Conservation (phyloP, 768 basidiomycete genomes). For the Psilocybe cubensis region DNA sequence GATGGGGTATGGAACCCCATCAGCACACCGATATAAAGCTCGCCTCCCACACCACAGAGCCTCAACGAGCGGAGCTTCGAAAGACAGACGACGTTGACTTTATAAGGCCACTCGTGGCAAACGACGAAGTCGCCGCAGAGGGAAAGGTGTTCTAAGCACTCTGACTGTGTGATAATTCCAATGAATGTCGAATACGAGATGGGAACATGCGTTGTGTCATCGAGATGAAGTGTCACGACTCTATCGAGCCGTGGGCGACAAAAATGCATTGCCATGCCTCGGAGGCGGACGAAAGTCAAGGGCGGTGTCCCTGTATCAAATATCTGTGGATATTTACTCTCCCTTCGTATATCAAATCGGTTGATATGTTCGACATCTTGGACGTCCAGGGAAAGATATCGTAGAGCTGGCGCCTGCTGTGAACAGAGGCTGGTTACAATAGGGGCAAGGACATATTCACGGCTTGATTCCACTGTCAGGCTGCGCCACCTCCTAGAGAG, state of each 20-base stretch:
- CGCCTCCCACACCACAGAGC: slow-evolving; percentile 40
- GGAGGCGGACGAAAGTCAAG: slow-evolving; percentile 44
- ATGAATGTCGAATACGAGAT: slow-evolving; percentile 38
- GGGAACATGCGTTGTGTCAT: slow-evolving; percentile 40
- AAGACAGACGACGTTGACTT: slow-evolving; percentile 27
- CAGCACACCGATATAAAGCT: slow-evolving; percentile 42
- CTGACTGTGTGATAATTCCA: slow-evolving; percentile 35
- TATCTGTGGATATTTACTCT: slow-evolving; percentile 26
- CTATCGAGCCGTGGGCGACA: slow-evolving; percentile 38
- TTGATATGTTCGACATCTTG: slow-evolving; percentile 30
- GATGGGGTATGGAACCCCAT: slow-evolving; percentile 39
- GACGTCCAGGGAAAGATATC: slow-evolving; percentile 41
- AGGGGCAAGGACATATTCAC: slow-evolving; percentile 28
- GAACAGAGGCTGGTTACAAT: slow-evolving; percentile 33
- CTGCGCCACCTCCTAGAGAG: slow-evolving; percentile 40
- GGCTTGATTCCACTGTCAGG: slow-evolving; percentile 30
- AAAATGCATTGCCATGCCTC: slow-evolving; percentile 45
- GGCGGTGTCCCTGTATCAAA: slow-evolving; percentile 31
- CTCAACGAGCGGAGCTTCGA: slow-evolving; percentile 44
- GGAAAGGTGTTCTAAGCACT: slow-evolving; percentile 42
- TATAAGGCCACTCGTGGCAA: slow-evolving; percentile 27
- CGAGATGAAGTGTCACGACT: slow-evolving; percentile 48
- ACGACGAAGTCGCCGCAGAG: slow-evolving; percentile 47
- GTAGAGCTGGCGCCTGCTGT: slow-evolving; percentile 33
- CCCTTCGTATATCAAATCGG: slow-evolving; percentile 12